Evolutionary conservation across 495 filamentous ascomycete species (phyloP), one percentile per base, ranked within the genome.

Genomic region (Stereocaulon alpinum): DNA sequence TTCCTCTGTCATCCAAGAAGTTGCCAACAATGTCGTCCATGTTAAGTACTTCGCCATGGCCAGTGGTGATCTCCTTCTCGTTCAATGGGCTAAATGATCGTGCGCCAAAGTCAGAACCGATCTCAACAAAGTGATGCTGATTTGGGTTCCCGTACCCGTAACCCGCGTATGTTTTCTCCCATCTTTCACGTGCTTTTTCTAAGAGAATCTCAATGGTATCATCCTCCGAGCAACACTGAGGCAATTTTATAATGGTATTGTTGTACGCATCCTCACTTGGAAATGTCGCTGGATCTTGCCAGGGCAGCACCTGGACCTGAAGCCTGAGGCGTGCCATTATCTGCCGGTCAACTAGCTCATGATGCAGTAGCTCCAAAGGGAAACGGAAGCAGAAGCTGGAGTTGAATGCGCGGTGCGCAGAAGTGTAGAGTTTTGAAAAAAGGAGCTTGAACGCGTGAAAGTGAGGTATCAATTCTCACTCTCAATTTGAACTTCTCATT

Each of bases 1-100:
- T 37, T 4, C 47, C 44, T 55, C 63, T 60, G 17, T 67, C 65
- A 27, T 67, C 65, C n/a, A 67, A 67, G 44, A 64, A 47, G 40
- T 64, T 56, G 40, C 65, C 58, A 2, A 67, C 41, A 20, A 42
- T 60, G 34, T 63, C 49, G 15, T 55, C 30, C 24, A 61, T 47
- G 42, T 62, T 60, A 27, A 67, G 30, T 14, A 55, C 41, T 34
- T 58, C 52, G 7, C 63, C 65, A 20, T 58, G 60, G 14, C 49
- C 50, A 6, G 55, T 61, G 20, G 62, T 58, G 22, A 67, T 57
- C 20, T 62, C 29, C 15, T 62, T 64, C 18, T 64, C 56, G 6
- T 52, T 62, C 14, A 67, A 45, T 40, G 45, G 24, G 10, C 65
- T 67, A 55, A 2, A 14, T 29, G 18, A 61, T 55, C 4, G 55